Conservation (phyloP, 2,329 filamentous ascomycete genomes). For the Beauveria scarabaeidicola region DNA sequence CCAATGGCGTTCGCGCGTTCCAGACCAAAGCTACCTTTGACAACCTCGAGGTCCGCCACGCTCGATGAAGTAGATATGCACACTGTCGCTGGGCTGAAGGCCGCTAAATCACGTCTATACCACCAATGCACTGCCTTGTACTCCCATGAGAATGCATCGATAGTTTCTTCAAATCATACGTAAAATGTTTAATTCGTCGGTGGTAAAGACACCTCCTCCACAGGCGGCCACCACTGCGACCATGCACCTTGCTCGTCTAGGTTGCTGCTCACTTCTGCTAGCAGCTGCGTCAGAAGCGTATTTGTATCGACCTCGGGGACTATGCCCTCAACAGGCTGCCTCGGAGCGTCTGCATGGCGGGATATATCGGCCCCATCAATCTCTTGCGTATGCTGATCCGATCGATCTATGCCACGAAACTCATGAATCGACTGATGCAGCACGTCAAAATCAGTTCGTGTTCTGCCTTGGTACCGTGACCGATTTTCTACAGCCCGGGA, state of each 20-base stretch:
- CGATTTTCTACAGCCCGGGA: conserved; percentile 17
- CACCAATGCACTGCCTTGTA: conserved; percentile 11
- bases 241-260: conserved; percentile 20
- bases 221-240: conserved; percentile 21
- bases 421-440: conserved; percentile 25
- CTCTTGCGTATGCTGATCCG: conserved; percentile 23
- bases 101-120: background rate
- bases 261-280: conserved; percentile 20
- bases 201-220: conserved; percentile 16
- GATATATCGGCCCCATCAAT: conserved; percentile 19
- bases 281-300: conserved; percentile 17
- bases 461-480: conserved; percentile 18
- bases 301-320: conserved; percentile 14
- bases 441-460: conserved; percentile 21
- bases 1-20: conserved; percentile 9
- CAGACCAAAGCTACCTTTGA: conserved; percentile 10
- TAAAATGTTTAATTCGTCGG: background rate
- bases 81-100: background rate
- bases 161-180: background rate
- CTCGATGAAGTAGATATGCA: background rate
- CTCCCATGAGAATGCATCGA: too few species aligned
- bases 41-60: conserved; percentile 6
- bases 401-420: conserved; percentile 23
- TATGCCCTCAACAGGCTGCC: background rate
- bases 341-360: background rate